Base-by-base conservation (phyloP, 2,329 filamentous ascomycete species). In the Epicoccum sorghinum region DNA sequence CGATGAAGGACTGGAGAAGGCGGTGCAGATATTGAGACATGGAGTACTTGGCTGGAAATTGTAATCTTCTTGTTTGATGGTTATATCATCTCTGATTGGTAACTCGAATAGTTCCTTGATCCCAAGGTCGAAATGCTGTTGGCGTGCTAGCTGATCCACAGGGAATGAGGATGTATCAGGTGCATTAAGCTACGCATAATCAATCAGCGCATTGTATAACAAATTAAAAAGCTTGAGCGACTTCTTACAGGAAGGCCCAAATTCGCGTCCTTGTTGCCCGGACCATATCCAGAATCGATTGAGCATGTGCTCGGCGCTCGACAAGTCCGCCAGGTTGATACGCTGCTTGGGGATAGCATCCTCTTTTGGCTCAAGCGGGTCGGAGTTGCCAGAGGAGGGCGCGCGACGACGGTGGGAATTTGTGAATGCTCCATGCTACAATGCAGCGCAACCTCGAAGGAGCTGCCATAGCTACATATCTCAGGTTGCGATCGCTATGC, bases 201-300 rank as follows among this genome's bases (percentile, higher is more conserved):
- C 14, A 42, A 37, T 29, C 1, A 24, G 10, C 12, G 37, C 13
- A 10, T 12, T 7, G 13, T 7, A 14, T 5, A 13, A n/a, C 14
- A 30, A 1, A 7, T 18, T 12, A 18, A 33, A 9, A 14, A 35
- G 27, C 7, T 42, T 49, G 12, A 42, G 18, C 18, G 18, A 18
- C 18, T 18, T 18, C 52, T 52, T 52, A 52, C 29, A 58, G 30
- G n/a, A 42, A 37, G 22, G 43, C 32, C 4, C 60, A 62, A 6
- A 6, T 47, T 47, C 6, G 12, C 12, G 22, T 56, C 52, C 24
- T 66, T 64, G 22, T 65, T 42, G 27, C 58, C 62, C 4, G 68
- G 64, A 13, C 53, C 65, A 58, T 74, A 74, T 6, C 71, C 69
- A n/a, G 70, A 74, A 49, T 74, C 70, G 24, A 69, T 52, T 18